Evolutionary conservation across 176 grass and related monocot species (phyloP).

Genomic region (Echinochloa phyllopogon): DNA sequence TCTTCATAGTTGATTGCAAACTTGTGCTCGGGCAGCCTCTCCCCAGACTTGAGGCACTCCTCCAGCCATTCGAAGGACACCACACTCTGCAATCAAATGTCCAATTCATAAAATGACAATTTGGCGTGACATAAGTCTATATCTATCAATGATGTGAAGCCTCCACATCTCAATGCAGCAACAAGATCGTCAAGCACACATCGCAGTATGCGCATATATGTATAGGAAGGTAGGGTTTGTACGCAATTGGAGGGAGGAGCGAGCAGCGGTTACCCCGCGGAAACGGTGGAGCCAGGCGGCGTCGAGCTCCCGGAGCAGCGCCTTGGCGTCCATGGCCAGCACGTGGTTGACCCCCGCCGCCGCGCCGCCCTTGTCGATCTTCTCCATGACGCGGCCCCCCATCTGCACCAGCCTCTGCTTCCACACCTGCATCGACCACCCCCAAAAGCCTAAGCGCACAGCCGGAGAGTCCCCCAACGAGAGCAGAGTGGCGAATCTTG

Average conservation of each 20-base stretch:
- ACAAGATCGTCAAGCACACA: constrained; percentile 18
- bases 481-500: neutral
- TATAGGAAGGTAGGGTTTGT: neutral
- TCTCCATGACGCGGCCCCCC: constrained; percentile 63
- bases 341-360: constrained; percentile 64
- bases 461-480: neutral
- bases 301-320: constrained; percentile 61
- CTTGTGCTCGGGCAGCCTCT: constrained; percentile 60
- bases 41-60: constrained; percentile 70
- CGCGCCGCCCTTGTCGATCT: constrained; percentile 47
- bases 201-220: neutral
- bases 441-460: neutral
- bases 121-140: neutral
- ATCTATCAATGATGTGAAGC: neutral
- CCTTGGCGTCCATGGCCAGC: constrained; percentile 61
- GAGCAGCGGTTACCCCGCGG: constrained; percentile 54
- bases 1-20: constrained; percentile 65
- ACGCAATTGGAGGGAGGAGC: neutral
- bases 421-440: constrained; percentile 64
- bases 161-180: neutral
- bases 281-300: constrained; percentile 60
- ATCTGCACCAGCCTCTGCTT: constrained; percentile 86
- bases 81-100: constrained; percentile 49
- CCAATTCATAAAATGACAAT: neutral
- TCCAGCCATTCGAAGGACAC: constrained; percentile 76